Evolutionary conservation across 768 basidiomycete species (phyloP).

Genomic region (Tulasnella calospora): DNA sequence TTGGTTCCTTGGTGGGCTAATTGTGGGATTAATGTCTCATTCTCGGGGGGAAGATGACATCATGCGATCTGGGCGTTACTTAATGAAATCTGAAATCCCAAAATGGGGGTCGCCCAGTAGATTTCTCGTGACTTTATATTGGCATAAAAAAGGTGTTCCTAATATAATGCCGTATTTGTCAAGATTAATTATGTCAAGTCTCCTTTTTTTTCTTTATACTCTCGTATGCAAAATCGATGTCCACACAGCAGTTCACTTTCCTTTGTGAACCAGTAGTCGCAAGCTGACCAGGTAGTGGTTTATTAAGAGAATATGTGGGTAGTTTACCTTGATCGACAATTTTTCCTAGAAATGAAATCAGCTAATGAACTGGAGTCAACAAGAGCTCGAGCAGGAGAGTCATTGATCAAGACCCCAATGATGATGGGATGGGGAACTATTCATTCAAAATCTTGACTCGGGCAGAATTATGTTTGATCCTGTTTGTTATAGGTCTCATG

Average conservation of each 20-base stretch:
- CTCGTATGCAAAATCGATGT: conserved; percentile 38
- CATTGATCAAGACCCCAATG: conserved; percentile 20
- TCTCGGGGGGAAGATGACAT: no score
- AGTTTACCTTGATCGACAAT: conserved; percentile 27
- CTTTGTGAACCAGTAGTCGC: conserved; percentile 43
- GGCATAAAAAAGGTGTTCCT: conserved; percentile 29
- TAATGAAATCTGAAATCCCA: no score
- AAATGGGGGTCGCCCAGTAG: no score
- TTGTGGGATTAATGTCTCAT: no score
- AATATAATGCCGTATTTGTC: conserved; percentile 41
- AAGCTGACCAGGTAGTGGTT: conserved; percentile 40
- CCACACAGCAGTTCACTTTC: conserved; percentile 36
- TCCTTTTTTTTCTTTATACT: conserved; percentile 33
- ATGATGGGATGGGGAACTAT: conserved; percentile 23
- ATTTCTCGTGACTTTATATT: conserved; percentile 13
- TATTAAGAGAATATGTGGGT: conserved; percentile 15
- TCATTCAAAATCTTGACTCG: conserved; percentile 9
- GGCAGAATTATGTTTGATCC: conserved; percentile 22
- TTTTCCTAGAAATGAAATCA: conserved; percentile 27
- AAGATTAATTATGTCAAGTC: conserved; percentile 42
- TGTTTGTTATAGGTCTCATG: background rate
- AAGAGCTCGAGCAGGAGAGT: background rate
- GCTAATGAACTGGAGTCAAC: conserved; percentile 26
- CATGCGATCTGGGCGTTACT: no score
- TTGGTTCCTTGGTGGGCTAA: no score